A percentile compares a stretch with the other conserved stretches of the same genome.
Evolutionary conservation across 495 filamentous ascomycete species (phyloP).

Genomic region (Rhizodiscina lignyota): DNA sequence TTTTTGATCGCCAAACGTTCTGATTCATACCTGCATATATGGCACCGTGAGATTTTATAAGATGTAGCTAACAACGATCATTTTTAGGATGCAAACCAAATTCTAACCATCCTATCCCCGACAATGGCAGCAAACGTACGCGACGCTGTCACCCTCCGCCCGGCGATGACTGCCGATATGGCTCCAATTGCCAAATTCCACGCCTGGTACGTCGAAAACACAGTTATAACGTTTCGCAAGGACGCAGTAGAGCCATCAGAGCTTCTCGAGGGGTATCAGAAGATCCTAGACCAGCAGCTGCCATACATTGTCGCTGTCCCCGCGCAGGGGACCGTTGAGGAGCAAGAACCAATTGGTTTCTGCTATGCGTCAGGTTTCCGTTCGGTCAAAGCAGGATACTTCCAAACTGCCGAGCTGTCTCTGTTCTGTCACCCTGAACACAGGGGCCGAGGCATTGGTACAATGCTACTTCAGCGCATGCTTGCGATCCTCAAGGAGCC

Average conservation of each 20-base stretch:
- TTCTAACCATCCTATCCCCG: too few species aligned
- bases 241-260: constrained; percentile 3
- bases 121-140: too few species aligned
- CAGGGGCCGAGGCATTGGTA: constrained; percentile 5
- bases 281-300: neutral
- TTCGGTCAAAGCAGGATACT: constrained; percentile 6
- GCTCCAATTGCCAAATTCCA: too few species aligned
- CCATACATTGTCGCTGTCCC: constrained; percentile 10
- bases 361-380: constrained; percentile 6
- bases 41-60: too few species aligned
- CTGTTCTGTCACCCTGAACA: constrained; percentile 9
- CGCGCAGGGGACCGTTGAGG: constrained; percentile 3
- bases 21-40: too few species aligned
- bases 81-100: too few species aligned
- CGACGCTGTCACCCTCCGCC: too few species aligned
- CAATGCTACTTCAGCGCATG: constrained; percentile 5
- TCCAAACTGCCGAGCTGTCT: constrained; percentile 10
- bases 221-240: constrained; percentile 7
- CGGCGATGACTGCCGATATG: too few species aligned
- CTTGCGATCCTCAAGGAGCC: constrained; percentile 8
- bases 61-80: too few species aligned
- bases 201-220: constrained; percentile 10
- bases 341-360: too few species aligned
- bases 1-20: too few species aligned
- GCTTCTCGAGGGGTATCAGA: constrained; percentile 1